Base-by-base conservation (phyloP, 2,329 filamentous ascomycete species). In the Microdochium nivale region DNA sequence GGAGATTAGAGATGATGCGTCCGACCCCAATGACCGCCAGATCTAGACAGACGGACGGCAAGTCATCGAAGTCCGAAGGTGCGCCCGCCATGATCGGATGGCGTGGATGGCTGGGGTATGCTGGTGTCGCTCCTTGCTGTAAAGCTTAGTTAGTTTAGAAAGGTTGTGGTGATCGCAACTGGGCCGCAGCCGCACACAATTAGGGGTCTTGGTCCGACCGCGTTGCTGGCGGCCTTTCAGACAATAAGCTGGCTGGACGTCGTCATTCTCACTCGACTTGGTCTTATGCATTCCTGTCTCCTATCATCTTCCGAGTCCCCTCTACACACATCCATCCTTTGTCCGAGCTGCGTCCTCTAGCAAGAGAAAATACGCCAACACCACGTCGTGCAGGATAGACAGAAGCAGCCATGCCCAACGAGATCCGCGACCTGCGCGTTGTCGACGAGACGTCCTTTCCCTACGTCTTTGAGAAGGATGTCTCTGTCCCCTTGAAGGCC, bases 401-500 rank as follows among this genome's bases (percentile, higher is more conserved):
- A n/a, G n/a, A n/a, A n/a, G 37, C 58, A 16, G 58, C 30, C 2
- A 66, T 66, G 64, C 63, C 63, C 4, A 65, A 65, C 50, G 32
- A 54, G n/a, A 61, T 60, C 37, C 60, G 56, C 16, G 63, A 67
- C 49, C 55, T 67, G 19, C 58, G 59, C 23, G 56, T 47, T 48
- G 57, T 64, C n/a, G 64, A 67, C 49, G 56, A 62, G 9, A 57
- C 55, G 5, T 62, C 61, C 3, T 65, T 62, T 50, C 57, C 60
- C 0, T 79, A 79, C 62, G 67, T 80, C 14, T 65, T 64, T 24
- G 40, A 44, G 54, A 66, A 69, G 49, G 68, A 71, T 55, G 63
- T 61, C 8, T 65, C 63, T 0, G 61, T 70, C 2, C 52, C 58
- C 2, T 56, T 70, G 16, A 68, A 65, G 40, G 54, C 57, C 5